Evolutionary conservation across 2,329 filamentous ascomycete species (phyloP), one percentile per base, ranked within the genome.

Genomic region (Venturia asperata): DNA sequence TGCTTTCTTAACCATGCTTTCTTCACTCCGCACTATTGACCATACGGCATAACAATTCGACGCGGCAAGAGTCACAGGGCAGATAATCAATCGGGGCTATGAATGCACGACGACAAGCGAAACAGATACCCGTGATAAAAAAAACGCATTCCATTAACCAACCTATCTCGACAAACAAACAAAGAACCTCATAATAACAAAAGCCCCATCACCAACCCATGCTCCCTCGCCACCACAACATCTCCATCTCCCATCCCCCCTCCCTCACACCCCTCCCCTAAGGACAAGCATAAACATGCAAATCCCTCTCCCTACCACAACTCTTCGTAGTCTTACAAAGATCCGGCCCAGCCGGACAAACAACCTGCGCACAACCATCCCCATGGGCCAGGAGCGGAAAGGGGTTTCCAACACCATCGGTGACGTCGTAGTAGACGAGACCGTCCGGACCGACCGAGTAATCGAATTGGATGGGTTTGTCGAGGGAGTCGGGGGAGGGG

Each of bases 391-490:
- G 30, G 17, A 58, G 27, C 30, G 52, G 17, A 17, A 62, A 62
- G 15, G 60, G 60, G 3, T 1, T 9, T 6, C 60, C 60, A 4
- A 21, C 19, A 19, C 7, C 39, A 21, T 43, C 60, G 5, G 39
- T 62, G 27, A 62, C 13, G 39, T 62, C 60, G 60, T 62, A 62
- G 37, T 62, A 62, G 27, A 17, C n/a, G 3, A 27, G 1, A 4
- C 39, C 39, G 60, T 62, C 60, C 11, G 39, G 3, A 17, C 27
- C 11, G 37, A 62, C 43, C 17, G 34, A 37, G 43, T 62, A 62
- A 15, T 62, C 60, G 60, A 62, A 62, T 27, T 47, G 39, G n/a
- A 62, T 43, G 17, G 60, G 60, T 34, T 39, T 37, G 52, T 37
- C 15, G 27, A 58, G 52, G 30, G 52, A 58, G 30, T 34, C 30